Evolutionary conservation across 805 yeast species (phyloP), one percentile per base, ranked within the genome.

Genomic region (Candida dajiaensis): DNA sequence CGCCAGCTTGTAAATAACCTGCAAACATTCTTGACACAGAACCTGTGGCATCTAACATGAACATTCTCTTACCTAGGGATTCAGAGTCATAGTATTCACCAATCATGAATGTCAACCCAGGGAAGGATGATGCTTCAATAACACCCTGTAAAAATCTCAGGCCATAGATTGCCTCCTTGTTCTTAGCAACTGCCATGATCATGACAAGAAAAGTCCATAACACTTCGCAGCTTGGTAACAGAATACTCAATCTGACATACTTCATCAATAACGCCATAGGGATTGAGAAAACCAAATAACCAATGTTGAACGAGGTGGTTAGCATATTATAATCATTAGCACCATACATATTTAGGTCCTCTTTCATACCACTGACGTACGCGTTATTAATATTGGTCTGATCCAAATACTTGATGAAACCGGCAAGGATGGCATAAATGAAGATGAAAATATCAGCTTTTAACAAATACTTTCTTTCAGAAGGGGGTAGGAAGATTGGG

Each of bases 321-420:
- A 49, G 36, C 21, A 39, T 38, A 23, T 47, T 78, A 49, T 81
- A 69, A 51, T 82, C 85, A 56, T 81, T 78, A 9, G 40, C 10
- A 10, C 85, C 85, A 44, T 69, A 58, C 71, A 84, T 73, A 5
- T 70, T 69, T 40, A 82, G 66, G 37, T 69, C 79, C 53, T 74
- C 79, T 48, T 73, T 63, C 77, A 83, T 71, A 15, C 85, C 83
- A 20, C 80, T 72, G 31, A 78, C 80, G 54, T 80, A 83, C 1
- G 87, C 88, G 56, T 81, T 80, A 50, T 72, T 74, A 25, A 81
- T 63, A 58, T 80, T 80, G 22, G 78, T 64, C 46, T 72, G 77
- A 55, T 81, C 86, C 49, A 81, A 60, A 50, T 72, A 74, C 55
- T 79, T 80, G 46, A 77, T 73, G 20, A 50, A 50, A 50, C 54